These are phyloP conservation scores for Pseudomicrostroma phylloplanum DNA, from an alignment of 1,284 basidiomycete species.

Conservation along the genomic window DNA sequence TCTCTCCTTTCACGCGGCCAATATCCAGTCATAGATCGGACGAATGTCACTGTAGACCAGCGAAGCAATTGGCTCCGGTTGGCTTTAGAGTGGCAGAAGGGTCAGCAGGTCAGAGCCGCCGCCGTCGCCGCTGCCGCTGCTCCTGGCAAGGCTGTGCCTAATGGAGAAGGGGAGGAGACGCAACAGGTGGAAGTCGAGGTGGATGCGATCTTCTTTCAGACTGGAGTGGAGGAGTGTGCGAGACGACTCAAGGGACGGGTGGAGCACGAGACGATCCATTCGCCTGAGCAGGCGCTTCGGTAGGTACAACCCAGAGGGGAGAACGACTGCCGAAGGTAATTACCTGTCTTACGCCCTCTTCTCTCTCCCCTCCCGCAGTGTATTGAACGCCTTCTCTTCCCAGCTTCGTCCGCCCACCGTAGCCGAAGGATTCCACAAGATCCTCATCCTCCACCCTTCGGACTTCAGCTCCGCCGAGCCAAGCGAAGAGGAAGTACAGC, in stretches of 20 bases:
- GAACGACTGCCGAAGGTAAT: too few species aligned
- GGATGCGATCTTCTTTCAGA: background rate
- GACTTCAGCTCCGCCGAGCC: background rate
- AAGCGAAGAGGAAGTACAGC: background rate
- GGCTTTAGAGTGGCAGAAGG: background rate
- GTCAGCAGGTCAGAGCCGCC: too few species aligned
- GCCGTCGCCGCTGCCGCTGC: too few species aligned
- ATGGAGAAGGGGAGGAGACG: background rate
- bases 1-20: background rate
- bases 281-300: background rate
- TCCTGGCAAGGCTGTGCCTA: too few species aligned
- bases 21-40: background rate
- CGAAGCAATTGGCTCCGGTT: background rate
- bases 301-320: background rate
- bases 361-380: background rate
- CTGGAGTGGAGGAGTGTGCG: background rate
- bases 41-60: background rate
- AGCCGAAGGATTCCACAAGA: background rate
- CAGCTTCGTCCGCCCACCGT: background rate
- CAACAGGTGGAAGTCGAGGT: background rate
- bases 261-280: slow-evolving; percentile 3
- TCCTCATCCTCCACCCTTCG: background rate
- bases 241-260: background rate
- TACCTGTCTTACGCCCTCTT: background rate
- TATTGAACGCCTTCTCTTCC: background rate